Conservation (phyloP, 208 protist genomes). For the Paratrypanosoma confusum region DNA sequence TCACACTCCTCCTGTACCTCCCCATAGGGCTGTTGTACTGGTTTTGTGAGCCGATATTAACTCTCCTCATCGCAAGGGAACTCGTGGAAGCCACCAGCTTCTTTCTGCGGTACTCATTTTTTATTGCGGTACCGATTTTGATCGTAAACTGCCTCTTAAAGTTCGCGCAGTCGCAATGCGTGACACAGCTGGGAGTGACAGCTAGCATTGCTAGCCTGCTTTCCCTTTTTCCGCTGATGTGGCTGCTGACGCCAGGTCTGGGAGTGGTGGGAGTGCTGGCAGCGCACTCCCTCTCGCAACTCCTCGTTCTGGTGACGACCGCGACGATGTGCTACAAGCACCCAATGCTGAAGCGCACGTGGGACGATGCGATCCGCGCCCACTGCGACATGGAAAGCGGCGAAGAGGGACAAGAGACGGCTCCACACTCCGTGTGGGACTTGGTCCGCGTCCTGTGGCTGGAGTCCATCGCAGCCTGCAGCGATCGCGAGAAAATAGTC, state of each 20-base stretch:
- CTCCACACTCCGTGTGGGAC: too few species aligned
- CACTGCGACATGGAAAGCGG: too few species aligned
- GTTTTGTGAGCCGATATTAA: constrained; percentile 15
- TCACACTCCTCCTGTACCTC: constrained; percentile 19
- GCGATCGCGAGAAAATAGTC: constrained; percentile 5
- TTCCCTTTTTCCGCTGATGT: constrained; percentile 10
- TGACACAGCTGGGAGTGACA: constrained; percentile 18
- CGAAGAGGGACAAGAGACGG: too few species aligned
- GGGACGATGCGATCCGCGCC: constrained; percentile 5
- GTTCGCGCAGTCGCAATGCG: constrained; percentile 24
- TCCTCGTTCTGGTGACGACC: constrained; percentile 3
- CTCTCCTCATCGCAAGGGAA: constrained; percentile 16
- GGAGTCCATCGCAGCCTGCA: too few species aligned
- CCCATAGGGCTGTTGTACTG: constrained; percentile 24
- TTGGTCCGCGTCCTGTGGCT: too few species aligned
- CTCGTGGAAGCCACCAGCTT: constrained; percentile 15
- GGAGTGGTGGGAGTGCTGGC: constrained; percentile 13
- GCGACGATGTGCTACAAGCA: constrained; percentile 1
- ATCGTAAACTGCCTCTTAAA: constrained; percentile 23
- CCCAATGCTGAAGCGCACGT: constrained; percentile 7
- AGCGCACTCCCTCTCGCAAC: constrained; percentile 17
- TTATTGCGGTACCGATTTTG: constrained; percentile 23
- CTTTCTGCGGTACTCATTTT: constrained; percentile 23
- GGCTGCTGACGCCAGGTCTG: constrained; percentile 6
- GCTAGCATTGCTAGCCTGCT: constrained; percentile 5